phyloP scores from a whole-genome alignment of 371 early-diverging fungal species.

The Caulochytrium protostelioides region DNA sequence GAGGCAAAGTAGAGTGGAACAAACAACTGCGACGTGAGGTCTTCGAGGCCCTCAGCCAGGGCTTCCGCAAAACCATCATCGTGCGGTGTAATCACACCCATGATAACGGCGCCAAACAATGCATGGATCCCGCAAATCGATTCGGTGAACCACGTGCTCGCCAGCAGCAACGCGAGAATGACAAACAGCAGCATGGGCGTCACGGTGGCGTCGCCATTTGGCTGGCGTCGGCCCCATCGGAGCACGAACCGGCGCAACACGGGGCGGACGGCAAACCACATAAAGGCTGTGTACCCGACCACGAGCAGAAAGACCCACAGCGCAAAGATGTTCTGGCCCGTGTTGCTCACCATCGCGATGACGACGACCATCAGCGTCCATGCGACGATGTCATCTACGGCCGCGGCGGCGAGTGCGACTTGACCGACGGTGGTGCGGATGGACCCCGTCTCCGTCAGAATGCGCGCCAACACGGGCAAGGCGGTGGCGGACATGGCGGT shows the following conservation, averaged over 20 bases:
- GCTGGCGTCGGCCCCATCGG: conserved; percentile 15
- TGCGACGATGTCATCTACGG: conserved; percentile 66
- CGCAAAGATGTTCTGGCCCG: conserved; percentile 7
- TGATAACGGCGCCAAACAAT: conserved; percentile 70
- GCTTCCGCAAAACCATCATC: conserved; percentile 49
- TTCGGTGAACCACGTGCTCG: conserved; percentile 58
- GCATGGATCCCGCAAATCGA: conserved; percentile 71
- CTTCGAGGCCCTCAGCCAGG: conserved; percentile 63
- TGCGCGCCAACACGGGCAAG: conserved; percentile 79
- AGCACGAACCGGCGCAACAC: conserved; percentile 6
- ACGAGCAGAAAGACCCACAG: conserved; percentile 16
- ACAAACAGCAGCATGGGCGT: conserved; percentile 33
- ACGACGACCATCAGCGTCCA: conserved; percentile 36
- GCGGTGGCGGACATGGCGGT: conserved; percentile 85
- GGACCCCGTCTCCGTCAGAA: conserved; percentile 63
- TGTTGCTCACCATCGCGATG: conserved; percentile 17
- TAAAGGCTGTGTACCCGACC: conserved; percentile 10
- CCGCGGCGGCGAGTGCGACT: conserved; percentile 60
- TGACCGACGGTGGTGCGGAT: conserved; percentile 59
- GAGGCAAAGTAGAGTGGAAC: conserved; percentile 63
- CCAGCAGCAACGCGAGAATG: conserved; percentile 33
- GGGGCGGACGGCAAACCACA: conserved; percentile 14
- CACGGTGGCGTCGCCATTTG: conserved; percentile 19
- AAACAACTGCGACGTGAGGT: conserved; percentile 49
- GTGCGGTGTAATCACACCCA: conserved; percentile 58